phyloP scores from a whole-genome alignment of 2,329 filamentous ascomycete species.

The Aspergillaceae sp. region DNA sequence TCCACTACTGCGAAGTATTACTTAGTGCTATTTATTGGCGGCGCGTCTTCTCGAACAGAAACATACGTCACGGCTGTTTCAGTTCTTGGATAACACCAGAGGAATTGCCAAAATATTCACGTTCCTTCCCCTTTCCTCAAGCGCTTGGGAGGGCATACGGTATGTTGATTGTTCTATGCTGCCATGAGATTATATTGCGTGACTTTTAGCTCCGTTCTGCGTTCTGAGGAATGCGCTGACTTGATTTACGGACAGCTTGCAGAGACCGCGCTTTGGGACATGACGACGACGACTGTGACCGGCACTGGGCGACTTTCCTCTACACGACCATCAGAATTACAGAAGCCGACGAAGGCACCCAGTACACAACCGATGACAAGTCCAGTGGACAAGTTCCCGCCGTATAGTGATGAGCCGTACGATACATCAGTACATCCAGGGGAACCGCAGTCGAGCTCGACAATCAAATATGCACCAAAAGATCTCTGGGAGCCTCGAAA shows the following conservation, averaged over 20 bases:
- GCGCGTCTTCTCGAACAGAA: background rate
- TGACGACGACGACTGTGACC: slow-evolving; percentile 35
- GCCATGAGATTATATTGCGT: background rate
- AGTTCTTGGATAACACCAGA: background rate
- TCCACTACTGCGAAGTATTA: too few species aligned
- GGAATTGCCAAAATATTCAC: background rate
- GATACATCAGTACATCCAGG: slow-evolving; percentile 20
- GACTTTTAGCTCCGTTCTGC: too few species aligned
- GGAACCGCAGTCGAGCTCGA: slow-evolving; percentile 15
- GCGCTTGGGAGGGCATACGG: background rate
- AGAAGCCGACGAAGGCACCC: slow-evolving; percentile 20
- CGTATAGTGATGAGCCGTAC: slow-evolving; percentile 31
- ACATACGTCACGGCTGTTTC: background rate
- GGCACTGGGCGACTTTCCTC: slow-evolving; percentile 33
- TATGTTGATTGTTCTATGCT: background rate
- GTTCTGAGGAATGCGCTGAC: too few species aligned
- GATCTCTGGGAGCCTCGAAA: slow-evolving; percentile 57
- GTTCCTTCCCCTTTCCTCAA: background rate
- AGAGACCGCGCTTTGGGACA: slow-evolving; percentile 11
- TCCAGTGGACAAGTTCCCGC: slow-evolving; percentile 37
- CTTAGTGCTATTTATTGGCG: too few species aligned
- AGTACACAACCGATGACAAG: slow-evolving; percentile 24
- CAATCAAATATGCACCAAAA: slow-evolving; percentile 24
- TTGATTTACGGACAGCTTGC: background rate
- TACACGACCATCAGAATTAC: slow-evolving; percentile 28